Percentiles rank a stretch among this genome's conserved stretches.
Evolutionary conservation across 345 rosid species (phyloP).

Genomic region (Eucalyptus marginata): DNA sequence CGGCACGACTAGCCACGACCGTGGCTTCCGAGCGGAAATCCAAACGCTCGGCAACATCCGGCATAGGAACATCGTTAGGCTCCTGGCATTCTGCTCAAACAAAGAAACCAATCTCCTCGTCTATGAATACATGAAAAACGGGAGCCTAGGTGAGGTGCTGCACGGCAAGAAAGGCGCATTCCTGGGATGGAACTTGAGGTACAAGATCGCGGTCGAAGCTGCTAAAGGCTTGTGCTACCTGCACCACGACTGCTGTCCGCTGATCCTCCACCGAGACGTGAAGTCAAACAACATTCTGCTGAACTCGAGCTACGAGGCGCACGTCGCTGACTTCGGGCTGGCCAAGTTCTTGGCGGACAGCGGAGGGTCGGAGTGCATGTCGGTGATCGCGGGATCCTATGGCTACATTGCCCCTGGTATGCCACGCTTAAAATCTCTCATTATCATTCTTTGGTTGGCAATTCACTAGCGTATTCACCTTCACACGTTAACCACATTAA

Average conservation of each 20-base stretch:
- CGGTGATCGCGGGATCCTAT: slow-evolving; percentile 63
- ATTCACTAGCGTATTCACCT: neutral
- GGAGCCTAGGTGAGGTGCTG: slow-evolving; percentile 56
- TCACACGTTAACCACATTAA: neutral
- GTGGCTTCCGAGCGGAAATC: slow-evolving; percentile 50
- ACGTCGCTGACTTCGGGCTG: slow-evolving; percentile 64
- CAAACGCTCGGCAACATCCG: slow-evolving; percentile 59
- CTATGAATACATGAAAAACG: slow-evolving; percentile 61
- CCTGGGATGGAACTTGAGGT: slow-evolving; percentile 47
- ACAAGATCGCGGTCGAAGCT: slow-evolving; percentile 54
- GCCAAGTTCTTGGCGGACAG: slow-evolving; percentile 53
- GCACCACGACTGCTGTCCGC: slow-evolving; percentile 68
- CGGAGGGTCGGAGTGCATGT: slow-evolving; percentile 61
- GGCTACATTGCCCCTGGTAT: slow-evolving; percentile 79
- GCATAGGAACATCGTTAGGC: slow-evolving; percentile 62
- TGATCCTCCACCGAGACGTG: slow-evolving; percentile 62
- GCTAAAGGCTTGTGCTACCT: slow-evolving; percentile 69
- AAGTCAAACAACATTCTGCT: slow-evolving; percentile 63
- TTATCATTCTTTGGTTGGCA: neutral
- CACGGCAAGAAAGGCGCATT: slow-evolving; percentile 49
- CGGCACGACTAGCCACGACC: slow-evolving; percentile 32
- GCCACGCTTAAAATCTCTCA: neutral
- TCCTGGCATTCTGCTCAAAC: slow-evolving; percentile 58
- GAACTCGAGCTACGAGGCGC: slow-evolving; percentile 59
- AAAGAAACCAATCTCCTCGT: slow-evolving; percentile 48